Evolutionary conservation across 139 green algal species (phyloP).

Genomic region (Picochlorum sp.): DNA sequence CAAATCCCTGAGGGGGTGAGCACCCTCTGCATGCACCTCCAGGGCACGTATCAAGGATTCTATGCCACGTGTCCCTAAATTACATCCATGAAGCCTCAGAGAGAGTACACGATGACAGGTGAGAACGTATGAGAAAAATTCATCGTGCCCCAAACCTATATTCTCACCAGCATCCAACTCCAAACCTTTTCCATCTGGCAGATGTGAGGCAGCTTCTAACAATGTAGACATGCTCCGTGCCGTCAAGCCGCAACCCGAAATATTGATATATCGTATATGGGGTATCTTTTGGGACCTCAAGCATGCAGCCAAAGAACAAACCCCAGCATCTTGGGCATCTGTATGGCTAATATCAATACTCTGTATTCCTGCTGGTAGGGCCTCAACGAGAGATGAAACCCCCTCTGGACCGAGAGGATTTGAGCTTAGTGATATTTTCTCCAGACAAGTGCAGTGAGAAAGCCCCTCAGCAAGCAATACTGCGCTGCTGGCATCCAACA

Average conservation of each 20-base stretch:
- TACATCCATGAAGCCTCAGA: not conserved
- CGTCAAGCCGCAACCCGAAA: constrained; percentile 2
- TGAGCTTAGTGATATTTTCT: not conserved
- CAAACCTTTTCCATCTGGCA: too few relatives aligned
- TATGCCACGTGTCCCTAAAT: not conserved
- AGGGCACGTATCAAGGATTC: not conserved
- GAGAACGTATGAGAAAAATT: too few relatives aligned
- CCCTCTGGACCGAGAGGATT: not conserved
- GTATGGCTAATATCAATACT: constrained; percentile 3
- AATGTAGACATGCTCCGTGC: too few relatives aligned
- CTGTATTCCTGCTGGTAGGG: constrained; percentile 2
- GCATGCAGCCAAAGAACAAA: not conserved
- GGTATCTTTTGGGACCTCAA: not conserved
- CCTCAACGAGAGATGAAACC: not conserved
- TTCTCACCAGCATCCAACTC: too few relatives aligned
- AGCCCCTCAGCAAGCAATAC: not conserved
- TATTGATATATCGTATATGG: not conserved
- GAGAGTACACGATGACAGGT: too few relatives aligned
- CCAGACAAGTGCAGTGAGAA: not conserved
- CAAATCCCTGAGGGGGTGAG: constrained; percentile 16
- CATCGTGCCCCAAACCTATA: too few relatives aligned
- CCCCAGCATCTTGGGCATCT: not conserved
- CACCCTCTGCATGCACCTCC: not conserved
- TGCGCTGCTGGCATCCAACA: not conserved
- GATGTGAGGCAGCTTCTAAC: too few relatives aligned